phyloP scores from a whole-genome alignment of 2,329 filamentous ascomycete species.

The Claviceps humidiphila region DNA sequence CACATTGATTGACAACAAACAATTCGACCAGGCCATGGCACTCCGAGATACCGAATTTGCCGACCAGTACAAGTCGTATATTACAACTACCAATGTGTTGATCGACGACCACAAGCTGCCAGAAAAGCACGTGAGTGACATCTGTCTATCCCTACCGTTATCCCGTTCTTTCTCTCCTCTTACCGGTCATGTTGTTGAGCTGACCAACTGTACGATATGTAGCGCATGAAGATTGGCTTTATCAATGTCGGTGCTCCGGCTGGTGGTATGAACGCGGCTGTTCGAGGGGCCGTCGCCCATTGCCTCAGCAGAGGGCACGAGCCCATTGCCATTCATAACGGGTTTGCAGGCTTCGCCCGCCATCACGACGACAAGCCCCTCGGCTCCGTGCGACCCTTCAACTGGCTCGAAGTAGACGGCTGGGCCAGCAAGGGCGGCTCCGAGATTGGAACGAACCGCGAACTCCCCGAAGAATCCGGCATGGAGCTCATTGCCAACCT shows the following conservation, averaged over 20 bases:
- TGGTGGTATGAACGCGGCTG: constrained; percentile 96
- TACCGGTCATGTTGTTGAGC: background rate
- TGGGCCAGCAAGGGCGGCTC: constrained; percentile 97
- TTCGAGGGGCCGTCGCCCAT: constrained; percentile 84
- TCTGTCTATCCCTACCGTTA: background rate
- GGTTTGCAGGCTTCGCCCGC: constrained; percentile 83
- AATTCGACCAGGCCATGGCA: constrained; percentile 78
- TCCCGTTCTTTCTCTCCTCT: too few relatives aligned
- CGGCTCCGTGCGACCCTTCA: constrained; percentile 70
- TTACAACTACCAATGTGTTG: constrained; percentile 77
- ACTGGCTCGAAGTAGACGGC: constrained; percentile 86
- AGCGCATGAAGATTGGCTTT: constrained; percentile 88
- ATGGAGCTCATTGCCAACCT: constrained; percentile 71
- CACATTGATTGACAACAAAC: constrained; percentile 65
- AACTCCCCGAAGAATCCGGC: constrained; percentile 73
- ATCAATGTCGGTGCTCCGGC: constrained; percentile 94
- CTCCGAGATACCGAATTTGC: constrained; percentile 87
- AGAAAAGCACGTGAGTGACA: constrained; percentile 48
- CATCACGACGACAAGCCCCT: constrained; percentile 76
- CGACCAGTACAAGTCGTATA: constrained; percentile 82
- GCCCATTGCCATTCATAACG: constrained; percentile 86
- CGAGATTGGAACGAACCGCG: constrained; percentile 95
- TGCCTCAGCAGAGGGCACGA: constrained; percentile 87
- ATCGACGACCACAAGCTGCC: constrained; percentile 55
- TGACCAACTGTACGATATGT: background rate